phyloP scores from a whole-genome alignment of 2,329 filamentous ascomycete genomes.

The Balansia obtecta region DNA sequence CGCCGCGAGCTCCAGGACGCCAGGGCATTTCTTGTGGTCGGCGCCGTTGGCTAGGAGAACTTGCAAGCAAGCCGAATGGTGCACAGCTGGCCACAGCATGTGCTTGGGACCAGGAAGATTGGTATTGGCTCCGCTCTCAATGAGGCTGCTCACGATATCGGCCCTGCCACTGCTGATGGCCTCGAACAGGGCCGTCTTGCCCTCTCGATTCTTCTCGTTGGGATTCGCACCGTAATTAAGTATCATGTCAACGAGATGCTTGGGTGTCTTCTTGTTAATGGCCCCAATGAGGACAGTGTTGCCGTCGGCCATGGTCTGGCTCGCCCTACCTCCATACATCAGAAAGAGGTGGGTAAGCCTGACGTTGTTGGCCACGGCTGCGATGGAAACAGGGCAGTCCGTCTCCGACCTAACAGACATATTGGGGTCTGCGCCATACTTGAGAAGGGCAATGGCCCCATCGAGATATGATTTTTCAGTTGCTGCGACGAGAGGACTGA shows the following conservation, averaged over 20 bases:
- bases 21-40: slow-evolving; percentile 45
- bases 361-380: slow-evolving; percentile 38
- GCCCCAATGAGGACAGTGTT: slow-evolving; percentile 47
- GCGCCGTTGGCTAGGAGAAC: slow-evolving; percentile 47
- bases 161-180: slow-evolving; percentile 43
- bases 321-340: slow-evolving; percentile 47
- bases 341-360: slow-evolving; percentile 47
- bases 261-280: slow-evolving; percentile 46
- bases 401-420: slow-evolving; percentile 33
- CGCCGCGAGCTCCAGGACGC: slow-evolving; percentile 51
- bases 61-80: slow-evolving; percentile 44
- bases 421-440: slow-evolving; percentile 51
- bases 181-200: slow-evolving; percentile 51
- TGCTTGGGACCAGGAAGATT: slow-evolving; percentile 60
- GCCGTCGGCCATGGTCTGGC: slow-evolving; percentile 40
- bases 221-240: slow-evolving; percentile 47
- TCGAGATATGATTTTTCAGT: slow-evolving; percentile 42
- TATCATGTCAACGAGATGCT: slow-evolving; percentile 43
- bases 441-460: slow-evolving; percentile 46
- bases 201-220: slow-evolving; percentile 46
- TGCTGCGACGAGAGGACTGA: slow-evolving; percentile 38
- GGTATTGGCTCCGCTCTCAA: slow-evolving; percentile 48
- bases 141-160: slow-evolving; percentile 38
- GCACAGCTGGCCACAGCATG: slow-evolving; percentile 52
- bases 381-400: slow-evolving; percentile 42